Evolutionary conservation across 352 stramenopile genomes (phyloP).

Genomic region (Thalassiosira mediterranea): DNA sequence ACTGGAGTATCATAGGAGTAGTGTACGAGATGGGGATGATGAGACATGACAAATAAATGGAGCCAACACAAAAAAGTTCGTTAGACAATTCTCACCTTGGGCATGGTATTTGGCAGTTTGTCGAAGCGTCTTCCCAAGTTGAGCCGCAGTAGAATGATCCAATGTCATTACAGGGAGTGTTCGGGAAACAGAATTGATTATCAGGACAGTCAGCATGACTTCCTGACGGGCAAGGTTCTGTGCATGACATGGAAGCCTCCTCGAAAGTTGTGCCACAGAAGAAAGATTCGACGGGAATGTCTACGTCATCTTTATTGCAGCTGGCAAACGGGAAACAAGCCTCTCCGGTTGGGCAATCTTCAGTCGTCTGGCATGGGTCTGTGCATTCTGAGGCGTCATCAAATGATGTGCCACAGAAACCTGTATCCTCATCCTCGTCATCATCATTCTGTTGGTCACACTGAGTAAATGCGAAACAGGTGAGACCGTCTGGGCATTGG

Average conservation of each 20-base stretch:
- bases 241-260: slow-evolving; percentile 40
- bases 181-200: slow-evolving; percentile 41
- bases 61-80: no score
- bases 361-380: slow-evolving; percentile 10
- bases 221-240: slow-evolving; percentile 44
- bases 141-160: slow-evolving; percentile 51
- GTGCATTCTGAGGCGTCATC: slow-evolving; percentile 29
- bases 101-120: slow-evolving; percentile 43
- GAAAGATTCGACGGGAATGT: slow-evolving; percentile 35
- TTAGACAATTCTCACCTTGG: slow-evolving; percentile 27
- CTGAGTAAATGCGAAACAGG: slow-evolving; percentile 6
- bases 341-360: slow-evolving; percentile 15
- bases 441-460: background rate
- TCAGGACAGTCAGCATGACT: slow-evolving; percentile 42
- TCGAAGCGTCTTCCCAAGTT: slow-evolving; percentile 47
- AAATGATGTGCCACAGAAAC: slow-evolving; percentile 32
- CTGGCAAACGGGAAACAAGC: slow-evolving; percentile 7
- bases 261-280: slow-evolving; percentile 54
- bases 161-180: slow-evolving; percentile 43
- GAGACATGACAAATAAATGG: no score
- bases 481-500: slow-evolving; percentile 11
- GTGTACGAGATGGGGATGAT: no score
- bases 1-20: no score
- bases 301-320: slow-evolving; percentile 1
- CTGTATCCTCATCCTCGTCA: slow-evolving; percentile 17